Evolutionary conservation across 169 alveolate genomes (phyloP), one percentile per base, ranked within the genome.

Genomic region (Plasmodium blacklocki): DNA sequence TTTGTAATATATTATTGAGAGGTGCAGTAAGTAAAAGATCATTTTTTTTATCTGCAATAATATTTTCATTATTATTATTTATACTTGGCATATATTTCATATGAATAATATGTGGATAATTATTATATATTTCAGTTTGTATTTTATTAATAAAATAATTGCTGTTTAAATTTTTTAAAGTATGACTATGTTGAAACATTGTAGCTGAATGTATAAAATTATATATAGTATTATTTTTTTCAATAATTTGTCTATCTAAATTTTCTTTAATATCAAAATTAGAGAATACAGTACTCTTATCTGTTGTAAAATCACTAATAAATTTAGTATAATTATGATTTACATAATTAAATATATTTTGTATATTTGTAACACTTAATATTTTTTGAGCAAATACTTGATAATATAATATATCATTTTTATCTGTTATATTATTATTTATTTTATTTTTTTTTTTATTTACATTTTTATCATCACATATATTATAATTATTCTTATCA

Each of bases 171-270:
- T 76, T 70, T 58, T 76, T 76, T 43, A 76, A 26, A 0, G 88
- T 76, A 1, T 67, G 70, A 29, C 88, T 76, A 6, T 76, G 67
- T 18, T 76, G 88, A 76, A 76, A 76, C 88, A 76, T 76, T 12
- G 88, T 76, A 26, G 88, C 88, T 5, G 88, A 62, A 39, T 76
- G 88, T 29, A 76, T 76, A 21, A 76, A 76, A 50, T 76, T 76
- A 49, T 76, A 76, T 11, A 76, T 76, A 32, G 88, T 62, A 39
- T 76, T 76, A 58, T 76, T 76, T 50, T 76, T 76, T 52, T 76
- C 78, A 14, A 76, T 76, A 2, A 54, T 50, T 4, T 76, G 88
- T 47, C 76, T 76, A 43, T 76, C 88, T 11, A 76, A 8, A 76
- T 76, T 76, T 76, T 76, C 88, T 39, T 76, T 76, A 23, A 76